A percentile compares a stretch with the other conserved stretches of the same genome.
Evolutionary conservation across 352 stramenopile genomes (phyloP).

Genomic region (Globisporangium recalcitrans): DNA sequence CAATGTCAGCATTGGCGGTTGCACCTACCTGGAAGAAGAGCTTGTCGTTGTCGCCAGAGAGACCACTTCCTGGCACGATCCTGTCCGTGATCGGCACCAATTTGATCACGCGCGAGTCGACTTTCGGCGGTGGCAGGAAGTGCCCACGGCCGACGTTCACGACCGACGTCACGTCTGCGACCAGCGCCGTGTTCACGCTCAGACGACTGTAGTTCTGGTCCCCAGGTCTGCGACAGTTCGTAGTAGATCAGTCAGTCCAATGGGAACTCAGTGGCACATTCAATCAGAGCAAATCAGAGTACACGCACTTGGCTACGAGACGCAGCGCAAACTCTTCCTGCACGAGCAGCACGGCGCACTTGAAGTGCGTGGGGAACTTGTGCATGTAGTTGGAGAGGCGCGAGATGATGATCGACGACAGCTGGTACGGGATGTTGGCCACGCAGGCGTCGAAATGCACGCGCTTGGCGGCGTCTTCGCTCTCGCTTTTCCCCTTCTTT

Average conservation of each 20-base stretch:
- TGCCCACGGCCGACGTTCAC: conserved; percentile 49
- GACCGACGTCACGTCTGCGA: conserved; percentile 60
- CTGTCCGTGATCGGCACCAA: conserved; percentile 27
- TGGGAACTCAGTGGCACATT: not conserved
- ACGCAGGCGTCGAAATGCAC: conserved; percentile 63
- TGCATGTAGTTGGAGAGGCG: conserved; percentile 72
- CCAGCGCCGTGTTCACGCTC: conserved; percentile 72
- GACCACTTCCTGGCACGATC: conserved; percentile 14
- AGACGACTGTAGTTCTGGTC: conserved; percentile 77
- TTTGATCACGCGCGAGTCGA: conserved; percentile 82
- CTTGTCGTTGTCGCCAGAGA: conserved; percentile 18
- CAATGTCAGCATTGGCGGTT: not conserved
- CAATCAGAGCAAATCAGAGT: too few relatives aligned
- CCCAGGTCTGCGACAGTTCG: conserved; percentile 34
- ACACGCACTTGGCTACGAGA: conserved; percentile 57
- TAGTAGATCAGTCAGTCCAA: too few relatives aligned
- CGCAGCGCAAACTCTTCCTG: conserved; percentile 82
- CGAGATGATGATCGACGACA: conserved; percentile 79
- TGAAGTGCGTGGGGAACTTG: conserved; percentile 41
- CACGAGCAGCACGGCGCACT: conserved; percentile 70
- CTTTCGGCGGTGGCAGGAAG: conserved; percentile 78
- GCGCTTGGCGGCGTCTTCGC: not conserved
- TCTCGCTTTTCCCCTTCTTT: conserved; percentile 5
- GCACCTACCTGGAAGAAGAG: conserved; percentile 46
- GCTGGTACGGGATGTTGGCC: conserved; percentile 86